These are phyloP conservation scores for barrel medic (Medicago truncatula) DNA, from an alignment of 306 rosid genomes.

Conservation along the genomic window DNA sequence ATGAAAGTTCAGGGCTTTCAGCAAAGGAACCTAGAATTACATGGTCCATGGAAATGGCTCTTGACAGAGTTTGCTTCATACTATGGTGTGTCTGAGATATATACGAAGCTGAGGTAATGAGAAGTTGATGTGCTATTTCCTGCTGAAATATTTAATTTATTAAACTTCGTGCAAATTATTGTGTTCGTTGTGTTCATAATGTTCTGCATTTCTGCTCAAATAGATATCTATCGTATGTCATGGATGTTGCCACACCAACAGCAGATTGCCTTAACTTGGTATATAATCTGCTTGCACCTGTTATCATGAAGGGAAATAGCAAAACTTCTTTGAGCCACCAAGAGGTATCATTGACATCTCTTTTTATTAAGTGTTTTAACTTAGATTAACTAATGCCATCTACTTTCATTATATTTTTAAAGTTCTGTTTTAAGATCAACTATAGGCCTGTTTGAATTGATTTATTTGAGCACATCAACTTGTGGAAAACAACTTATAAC, in stretches of 20 bases:
- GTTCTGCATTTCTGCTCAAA: conserved; percentile 22
- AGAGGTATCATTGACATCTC: conserved; percentile 64
- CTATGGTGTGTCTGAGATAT: conserved; percentile 90
- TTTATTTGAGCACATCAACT: too few species aligned
- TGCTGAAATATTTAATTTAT: conserved; percentile 27
- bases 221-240: conserved; percentile 89
- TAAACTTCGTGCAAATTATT: conserved; percentile 19
- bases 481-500: too few species aligned
- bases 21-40: conserved; percentile 76
- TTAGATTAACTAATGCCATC: not conserved
- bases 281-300: conserved; percentile 72
- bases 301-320: conserved; percentile 77
- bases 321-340: conserved; percentile 93
- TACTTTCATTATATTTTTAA: not conserved
- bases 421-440: not conserved
- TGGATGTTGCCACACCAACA: conserved; percentile 99
- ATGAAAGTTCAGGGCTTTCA: conserved; percentile 94
- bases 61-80: conserved; percentile 88
- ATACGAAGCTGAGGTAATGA: conserved; percentile 85
- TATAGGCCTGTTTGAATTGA: not conserved
- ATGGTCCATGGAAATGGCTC: conserved; percentile 98
- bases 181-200: conserved; percentile 26
- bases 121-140: conserved; percentile 30
- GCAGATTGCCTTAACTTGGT: conserved; percentile 93
- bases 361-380: conserved; percentile 17